Evolutionary conservation across 1,139 yeast genomes (phyloP), one percentile per base, ranked within the genome.

Genomic region (Zygoascus sp.): DNA sequence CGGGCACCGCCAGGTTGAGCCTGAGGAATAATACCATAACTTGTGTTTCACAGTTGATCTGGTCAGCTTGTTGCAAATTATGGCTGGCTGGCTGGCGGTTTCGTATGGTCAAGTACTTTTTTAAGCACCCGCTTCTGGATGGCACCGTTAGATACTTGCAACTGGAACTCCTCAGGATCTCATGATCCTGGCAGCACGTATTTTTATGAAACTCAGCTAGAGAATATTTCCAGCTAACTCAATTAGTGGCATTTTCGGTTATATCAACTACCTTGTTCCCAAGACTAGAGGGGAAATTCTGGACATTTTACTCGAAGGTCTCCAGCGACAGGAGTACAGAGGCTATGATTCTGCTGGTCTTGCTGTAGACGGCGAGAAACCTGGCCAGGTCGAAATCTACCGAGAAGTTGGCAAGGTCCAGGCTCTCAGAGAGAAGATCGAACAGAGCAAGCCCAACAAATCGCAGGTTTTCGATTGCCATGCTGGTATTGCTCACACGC

Each of bases 291-390:
- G 96, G 43, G 96, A 90, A 62, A 89, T 94, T 67, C 75, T 92
- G 55, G 89, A 84, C 66, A 87, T 87, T 52, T 78, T 92, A 58
- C 76, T 90, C 48, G 96, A 89, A 63, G 98, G 98, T 52, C 79
- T 94, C 51, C 89, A 84, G 64, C 80, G 95, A 62, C 79, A 92
- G 62, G 99, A 94, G 69, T 94, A 94, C 72, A 83, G 99, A 70
- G 99, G 99, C 42, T 94, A 94, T 62, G 99, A 94, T 69, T 90
- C 97, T 17, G 86, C 97, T 32, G 98, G 98, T 64, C 75, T 94
- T 55, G 97, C 97, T 53, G 78, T 94, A 56, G 97, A 90, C 66
- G 97, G 96, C 51, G 94, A 87, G 63, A 57, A 56, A 27, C 55
- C 54, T 32, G 58, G 57, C 22, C 72, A 72, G 50, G 82, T 83